Evolutionary conservation across 1,139 yeast species (phyloP).

Genomic region (Eremothecium cymbalariae): DNA sequence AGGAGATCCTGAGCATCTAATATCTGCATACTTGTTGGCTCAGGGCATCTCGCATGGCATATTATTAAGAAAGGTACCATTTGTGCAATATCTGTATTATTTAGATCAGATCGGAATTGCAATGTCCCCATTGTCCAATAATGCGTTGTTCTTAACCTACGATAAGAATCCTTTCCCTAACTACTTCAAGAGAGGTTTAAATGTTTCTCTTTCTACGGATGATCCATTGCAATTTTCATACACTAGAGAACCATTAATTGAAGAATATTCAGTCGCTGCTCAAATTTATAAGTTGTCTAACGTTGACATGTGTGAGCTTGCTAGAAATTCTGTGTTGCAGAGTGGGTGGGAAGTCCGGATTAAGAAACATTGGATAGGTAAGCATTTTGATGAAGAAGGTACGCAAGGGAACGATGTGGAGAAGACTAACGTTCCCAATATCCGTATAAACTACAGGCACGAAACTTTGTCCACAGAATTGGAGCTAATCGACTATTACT

Average conservation of each 20-base stretch:
- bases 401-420: conserved; percentile 79
- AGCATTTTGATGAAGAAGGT: conserved; percentile 52
- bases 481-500: conserved; percentile 59
- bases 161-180: conserved; percentile 89
- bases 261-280: conserved; percentile 95
- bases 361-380: conserved; percentile 90
- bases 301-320: conserved; percentile 93
- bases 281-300: conserved; percentile 89
- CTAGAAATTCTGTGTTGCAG: conserved; percentile 75
- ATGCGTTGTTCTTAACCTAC: conserved; percentile 88
- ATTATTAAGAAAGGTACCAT: conserved; percentile 82
- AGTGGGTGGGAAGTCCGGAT: conserved; percentile 84
- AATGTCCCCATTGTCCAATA: conserved; percentile 97
- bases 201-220: conserved; percentile 85
- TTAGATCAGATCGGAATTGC: conserved; percentile 94
- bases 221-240: conserved; percentile 94
- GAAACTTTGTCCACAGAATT: conserved; percentile 75
- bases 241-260: conserved; percentile 95
- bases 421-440: conserved; percentile 89
- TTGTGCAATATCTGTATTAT: conserved; percentile 85
- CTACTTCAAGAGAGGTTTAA: conserved; percentile 86
- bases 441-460: conserved; percentile 70
- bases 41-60: conserved; percentile 96
- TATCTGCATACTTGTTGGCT: conserved; percentile 79
- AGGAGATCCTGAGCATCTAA: conserved; percentile 96